Conservation (phyloP, 306 rosid genomes). For the Adenanthera pavonina region DNA sequence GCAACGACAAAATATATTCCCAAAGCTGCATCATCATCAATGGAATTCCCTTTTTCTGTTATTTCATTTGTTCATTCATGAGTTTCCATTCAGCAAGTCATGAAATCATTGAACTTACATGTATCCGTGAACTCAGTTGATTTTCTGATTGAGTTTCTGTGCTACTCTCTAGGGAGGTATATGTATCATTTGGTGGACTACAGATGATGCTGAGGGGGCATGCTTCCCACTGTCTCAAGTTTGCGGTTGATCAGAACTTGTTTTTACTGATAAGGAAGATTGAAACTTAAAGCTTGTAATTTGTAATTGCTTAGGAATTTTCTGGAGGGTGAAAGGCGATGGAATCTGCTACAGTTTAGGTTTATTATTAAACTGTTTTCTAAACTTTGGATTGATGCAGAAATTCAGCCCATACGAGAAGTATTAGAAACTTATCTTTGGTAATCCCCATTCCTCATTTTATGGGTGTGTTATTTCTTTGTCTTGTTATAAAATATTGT, state of each 20-base stretch:
- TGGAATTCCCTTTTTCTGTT: background rate
- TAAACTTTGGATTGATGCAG: background rate
- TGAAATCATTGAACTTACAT: conserved; percentile 2
- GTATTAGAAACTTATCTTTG: background rate
- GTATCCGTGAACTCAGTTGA: background rate
- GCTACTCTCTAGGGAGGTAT: conserved; percentile 66
- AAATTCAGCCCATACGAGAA: background rate
- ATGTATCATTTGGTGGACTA: conserved; percentile 86
- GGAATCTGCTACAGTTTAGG: background rate
- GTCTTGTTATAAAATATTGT: background rate
- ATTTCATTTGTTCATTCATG: background rate
- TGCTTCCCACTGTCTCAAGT: conserved; percentile 44
- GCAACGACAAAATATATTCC: background rate
- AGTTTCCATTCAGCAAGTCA: background rate
- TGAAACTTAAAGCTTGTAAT: background rate
- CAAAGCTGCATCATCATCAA: background rate
- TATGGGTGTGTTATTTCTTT: background rate
- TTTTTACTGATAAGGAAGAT: conserved; percentile 18
- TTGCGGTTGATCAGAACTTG: background rate
- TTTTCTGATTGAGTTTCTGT: conserved; percentile 24
- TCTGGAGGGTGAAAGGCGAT: background rate
- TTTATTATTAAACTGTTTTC: background rate
- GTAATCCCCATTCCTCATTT: background rate
- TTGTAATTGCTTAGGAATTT: background rate
- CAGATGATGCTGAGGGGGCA: conserved; percentile 83